phyloP scores from a whole-genome alignment of 352 stramenopile genomes.

The Phytophthora idaei region DNA sequence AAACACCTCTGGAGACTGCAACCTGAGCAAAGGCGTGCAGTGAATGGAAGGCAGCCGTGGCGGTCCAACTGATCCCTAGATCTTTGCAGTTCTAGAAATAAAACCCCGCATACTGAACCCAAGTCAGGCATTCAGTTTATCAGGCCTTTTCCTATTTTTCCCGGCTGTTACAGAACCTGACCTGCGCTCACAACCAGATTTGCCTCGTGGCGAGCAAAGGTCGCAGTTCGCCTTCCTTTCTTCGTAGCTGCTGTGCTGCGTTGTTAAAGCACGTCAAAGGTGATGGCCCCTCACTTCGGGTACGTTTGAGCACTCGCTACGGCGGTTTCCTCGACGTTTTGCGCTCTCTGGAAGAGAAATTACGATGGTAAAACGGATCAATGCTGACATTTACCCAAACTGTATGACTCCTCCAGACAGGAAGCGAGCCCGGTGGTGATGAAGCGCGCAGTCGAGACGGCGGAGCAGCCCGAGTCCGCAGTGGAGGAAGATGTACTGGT shows the following conservation, averaged over 20 bases:
- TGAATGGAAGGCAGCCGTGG: no score
- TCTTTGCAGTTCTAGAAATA: not conserved
- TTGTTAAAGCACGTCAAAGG: not conserved
- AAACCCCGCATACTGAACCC: slow-evolving; percentile 2
- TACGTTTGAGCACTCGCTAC: slow-evolving; percentile 14
- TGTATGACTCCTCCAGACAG: slow-evolving; percentile 17
- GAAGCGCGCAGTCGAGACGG: slow-evolving; percentile 17
- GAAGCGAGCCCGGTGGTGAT: slow-evolving; percentile 10
- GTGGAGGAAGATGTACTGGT: slow-evolving; percentile 10
- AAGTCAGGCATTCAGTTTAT: not conserved
- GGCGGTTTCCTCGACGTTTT: slow-evolving; percentile 1
- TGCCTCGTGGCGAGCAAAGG: slow-evolving; percentile 23
- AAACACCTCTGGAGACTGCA: not conserved
- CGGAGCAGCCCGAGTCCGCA: slow-evolving; percentile 2
- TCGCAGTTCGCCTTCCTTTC: not conserved
- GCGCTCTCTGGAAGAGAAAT: not conserved
- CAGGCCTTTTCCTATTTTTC: slow-evolving; percentile 18
- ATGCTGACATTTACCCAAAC: not conserved
- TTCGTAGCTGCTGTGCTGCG: no score
- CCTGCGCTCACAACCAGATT: slow-evolving; percentile 31
- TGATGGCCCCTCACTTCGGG: slow-evolving; percentile 55
- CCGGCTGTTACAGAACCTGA: slow-evolving; percentile 7
- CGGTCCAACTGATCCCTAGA: not conserved
- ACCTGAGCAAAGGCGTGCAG: not conserved
- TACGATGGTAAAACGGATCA: not conserved